A percentile compares a stretch with the other conserved stretches of the same genome.
These are phyloP conservation scores for Litsea cubeba DNA, from an alignment of 164 flowering plant species.

Conservation along the genomic window DNA sequence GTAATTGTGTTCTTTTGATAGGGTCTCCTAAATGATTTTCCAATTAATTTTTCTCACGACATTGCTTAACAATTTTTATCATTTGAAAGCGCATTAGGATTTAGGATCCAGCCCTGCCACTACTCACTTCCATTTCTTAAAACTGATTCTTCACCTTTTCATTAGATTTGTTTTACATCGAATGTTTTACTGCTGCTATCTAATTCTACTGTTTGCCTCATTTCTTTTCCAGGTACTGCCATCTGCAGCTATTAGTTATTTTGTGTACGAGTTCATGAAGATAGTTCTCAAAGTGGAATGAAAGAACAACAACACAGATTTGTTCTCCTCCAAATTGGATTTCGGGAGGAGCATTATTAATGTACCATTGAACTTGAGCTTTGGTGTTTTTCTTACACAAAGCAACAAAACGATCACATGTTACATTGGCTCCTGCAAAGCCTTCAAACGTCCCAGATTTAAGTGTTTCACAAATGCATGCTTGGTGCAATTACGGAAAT, in stretches of 20 bases:
- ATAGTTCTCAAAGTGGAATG: constrained; percentile 79
- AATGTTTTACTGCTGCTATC: not conserved
- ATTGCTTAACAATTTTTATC: too few species aligned
- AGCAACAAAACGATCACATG: not conserved
- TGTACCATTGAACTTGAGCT: not conserved
- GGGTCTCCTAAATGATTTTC: too few species aligned
- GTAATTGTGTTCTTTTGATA: too few species aligned
- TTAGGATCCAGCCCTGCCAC: not conserved
- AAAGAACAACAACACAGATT: constrained; percentile 5
- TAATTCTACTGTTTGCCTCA: not conserved
- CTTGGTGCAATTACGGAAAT: not conserved
- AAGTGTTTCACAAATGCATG: not conserved
- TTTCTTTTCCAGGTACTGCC: constrained; percentile 65
- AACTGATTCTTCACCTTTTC: not conserved
- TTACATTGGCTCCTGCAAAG: not conserved
- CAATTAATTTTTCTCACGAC: too few species aligned
- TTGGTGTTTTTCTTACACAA: not conserved
- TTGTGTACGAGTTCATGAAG: constrained; percentile 91
- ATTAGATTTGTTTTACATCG: not conserved
- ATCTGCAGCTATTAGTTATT: constrained; percentile 86
- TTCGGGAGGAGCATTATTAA: not conserved
- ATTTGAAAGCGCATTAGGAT: too few species aligned
- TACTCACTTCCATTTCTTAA: not conserved
- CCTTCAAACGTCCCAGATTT: not conserved
- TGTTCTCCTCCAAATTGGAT: not conserved